Base-by-base conservation (phyloP, 306 rosid genomes). In the Citrullus colocynthis region DNA sequence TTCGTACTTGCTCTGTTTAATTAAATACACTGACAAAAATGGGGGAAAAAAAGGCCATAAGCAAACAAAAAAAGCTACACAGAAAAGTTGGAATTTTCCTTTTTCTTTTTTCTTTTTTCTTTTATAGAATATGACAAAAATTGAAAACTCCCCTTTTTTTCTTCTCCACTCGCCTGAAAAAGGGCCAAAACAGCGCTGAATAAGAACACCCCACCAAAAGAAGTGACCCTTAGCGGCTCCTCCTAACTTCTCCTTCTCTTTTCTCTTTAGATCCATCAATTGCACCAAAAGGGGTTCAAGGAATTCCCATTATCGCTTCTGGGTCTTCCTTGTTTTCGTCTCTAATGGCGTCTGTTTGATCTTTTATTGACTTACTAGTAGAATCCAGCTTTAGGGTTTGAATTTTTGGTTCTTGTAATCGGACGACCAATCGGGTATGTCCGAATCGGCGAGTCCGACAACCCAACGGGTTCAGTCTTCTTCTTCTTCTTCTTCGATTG, bases 401-500 rank as follows among this genome's bases (percentile, higher is more conserved):
- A 78, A 76, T 20, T 73, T 66, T 59, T 66, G 5, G 7, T 76
- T 41, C 5, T 80, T 71, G 49, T 67, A 74, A 60, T 39, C 77
- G 54, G 80, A 42, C 81, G 81, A 79, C 93, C 86, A 85, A 85
- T 87, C 93, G 59, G 80, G 80, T 86, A 91, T 86, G 88, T 85
- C 90, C 17, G 91, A 96, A 79, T 85, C 96, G 42, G 86, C 78
- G 9, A 87, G 82, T 78, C 91, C 93, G 44, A 79, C 79, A 48
- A 81, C 89, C 86, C 87, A 78, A 44, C 85, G 96, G 91, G 87
- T 88, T 79, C 98, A 85, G 71, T 86, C 91, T 79, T 72, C 88
- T 80, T 84, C 97, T 39, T 86, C 91, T 81, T 72, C 89, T 80
- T 85, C 98, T 41, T 73, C 89, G 41, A 70, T 89, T 24, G 98